A percentile compares a stretch with the other conserved stretches of the same genome.
Conservation (phyloP, 2,329 filamentous ascomycete species). For the Neofusicoccum kwambonambiense region DNA sequence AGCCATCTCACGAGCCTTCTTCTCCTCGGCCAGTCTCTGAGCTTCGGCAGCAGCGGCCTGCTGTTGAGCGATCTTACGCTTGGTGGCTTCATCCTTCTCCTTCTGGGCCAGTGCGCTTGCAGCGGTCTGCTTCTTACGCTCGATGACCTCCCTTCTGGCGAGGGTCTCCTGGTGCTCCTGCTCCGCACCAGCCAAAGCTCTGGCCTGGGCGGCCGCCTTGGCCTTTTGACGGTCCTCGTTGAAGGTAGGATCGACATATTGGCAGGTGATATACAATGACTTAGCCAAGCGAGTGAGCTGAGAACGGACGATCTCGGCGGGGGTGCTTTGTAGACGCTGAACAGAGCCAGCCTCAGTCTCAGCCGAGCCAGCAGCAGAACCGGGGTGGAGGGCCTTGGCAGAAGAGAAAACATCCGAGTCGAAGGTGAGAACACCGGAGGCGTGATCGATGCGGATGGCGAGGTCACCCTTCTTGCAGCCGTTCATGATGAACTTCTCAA, state of each 20-base stretch:
- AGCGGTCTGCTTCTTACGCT: slow-evolving; percentile 96
- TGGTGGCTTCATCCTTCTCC: slow-evolving; percentile 88
- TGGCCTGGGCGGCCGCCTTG: slow-evolving; percentile 74
- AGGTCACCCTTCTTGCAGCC: slow-evolving; percentile 99
- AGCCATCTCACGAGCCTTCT: slow-evolving; percentile 86
- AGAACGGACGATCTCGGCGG: slow-evolving; percentile 93
- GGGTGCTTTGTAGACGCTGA: slow-evolving; percentile 94
- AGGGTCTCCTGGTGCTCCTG: slow-evolving; percentile 86
- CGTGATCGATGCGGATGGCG: slow-evolving; percentile 93
- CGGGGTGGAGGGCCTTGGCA: slow-evolving; percentile 83
- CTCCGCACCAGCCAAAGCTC: slow-evolving; percentile 84
- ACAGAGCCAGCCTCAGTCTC: slow-evolving; percentile 82
- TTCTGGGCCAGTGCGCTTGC: slow-evolving; percentile 82
- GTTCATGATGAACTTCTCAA: slow-evolving; percentile 99
- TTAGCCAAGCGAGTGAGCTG: slow-evolving; percentile 90
- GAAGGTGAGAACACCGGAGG: slow-evolving; percentile 91
- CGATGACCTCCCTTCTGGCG: slow-evolving; percentile 83
- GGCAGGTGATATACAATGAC: slow-evolving; percentile 87
- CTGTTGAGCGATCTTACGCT: slow-evolving; percentile 82
- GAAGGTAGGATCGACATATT: slow-evolving; percentile 90
- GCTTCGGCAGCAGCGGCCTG: slow-evolving; percentile 88
- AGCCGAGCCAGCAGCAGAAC: slow-evolving; percentile 80
- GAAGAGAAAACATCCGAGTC: slow-evolving; percentile 98
- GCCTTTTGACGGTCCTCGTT: slow-evolving; percentile 77
- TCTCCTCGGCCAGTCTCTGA: slow-evolving; percentile 85